These are phyloP conservation scores for Wallacemonas sp. DNA, from an alignment of 208 protist species.

Conservation along the genomic window DNA sequence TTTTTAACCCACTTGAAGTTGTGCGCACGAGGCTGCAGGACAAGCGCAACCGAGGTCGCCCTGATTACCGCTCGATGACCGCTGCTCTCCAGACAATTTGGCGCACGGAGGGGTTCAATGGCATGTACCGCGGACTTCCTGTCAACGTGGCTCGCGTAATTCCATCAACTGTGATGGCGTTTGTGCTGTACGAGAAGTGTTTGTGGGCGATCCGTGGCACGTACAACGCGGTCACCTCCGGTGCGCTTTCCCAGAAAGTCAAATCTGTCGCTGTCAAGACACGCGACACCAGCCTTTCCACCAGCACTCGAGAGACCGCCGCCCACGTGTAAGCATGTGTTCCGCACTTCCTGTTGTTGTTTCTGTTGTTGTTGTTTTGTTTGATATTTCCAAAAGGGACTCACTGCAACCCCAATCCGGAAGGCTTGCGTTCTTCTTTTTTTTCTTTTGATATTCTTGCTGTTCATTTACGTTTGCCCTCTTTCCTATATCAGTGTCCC, in stretches of 20 bases:
- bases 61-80: slow-evolving; percentile 59
- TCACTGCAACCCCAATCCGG: too few species aligned
- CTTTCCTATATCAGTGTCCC: background rate
- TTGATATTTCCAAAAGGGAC: too few species aligned
- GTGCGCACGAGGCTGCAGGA: slow-evolving; percentile 82
- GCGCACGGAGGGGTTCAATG: slow-evolving; percentile 63
- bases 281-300: too few species aligned
- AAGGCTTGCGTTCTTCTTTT: background rate
- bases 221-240: slow-evolving; percentile 21
- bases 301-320: too few species aligned
- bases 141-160: slow-evolving; percentile 83
- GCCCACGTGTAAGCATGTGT: background rate
- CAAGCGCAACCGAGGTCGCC: slow-evolving; percentile 43
- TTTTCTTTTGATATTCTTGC: background rate
- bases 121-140: slow-evolving; percentile 77
- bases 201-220: slow-evolving; percentile 44
- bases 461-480: background rate
- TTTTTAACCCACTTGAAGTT: slow-evolving; percentile 88
- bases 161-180: slow-evolving; percentile 73
- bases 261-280: slow-evolving; percentile 6
- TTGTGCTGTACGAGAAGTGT: slow-evolving; percentile 84
- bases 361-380: too few species aligned
- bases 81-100: slow-evolving; percentile 65
- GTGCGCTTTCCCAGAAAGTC: slow-evolving; percentile 1
- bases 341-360: too few species aligned